These are phyloP conservation scores for Hordeum pubiflorum DNA, from an alignment of 202 grass and related monocot genomes.

Conservation along the genomic window DNA sequence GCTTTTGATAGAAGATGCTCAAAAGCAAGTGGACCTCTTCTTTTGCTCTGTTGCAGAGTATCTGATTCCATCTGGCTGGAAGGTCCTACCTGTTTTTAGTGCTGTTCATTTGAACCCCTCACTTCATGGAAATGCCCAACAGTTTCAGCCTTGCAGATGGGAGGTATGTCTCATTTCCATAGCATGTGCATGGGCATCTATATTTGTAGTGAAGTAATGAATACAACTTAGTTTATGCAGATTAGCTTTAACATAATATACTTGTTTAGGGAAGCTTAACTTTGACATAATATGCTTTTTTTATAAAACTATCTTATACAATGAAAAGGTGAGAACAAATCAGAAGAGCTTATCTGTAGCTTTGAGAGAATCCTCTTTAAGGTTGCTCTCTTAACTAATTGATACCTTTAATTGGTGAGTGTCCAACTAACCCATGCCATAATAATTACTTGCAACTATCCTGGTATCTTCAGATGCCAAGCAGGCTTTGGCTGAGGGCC, in stretches of 20 bases:
- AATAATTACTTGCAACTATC: constrained; percentile 40
- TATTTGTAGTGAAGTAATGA: neutral
- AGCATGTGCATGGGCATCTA: neutral
- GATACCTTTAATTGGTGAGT: constrained; percentile 50
- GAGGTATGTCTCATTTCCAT: constrained; percentile 42
- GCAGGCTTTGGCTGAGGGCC: constrained; percentile 17
- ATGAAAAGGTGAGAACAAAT: constrained; percentile 23
- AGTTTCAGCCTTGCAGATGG: constrained; percentile 75
- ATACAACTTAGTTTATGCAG: neutral
- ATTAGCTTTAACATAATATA: neutral
- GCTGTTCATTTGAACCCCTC: constrained; percentile 75
- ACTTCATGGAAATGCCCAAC: constrained; percentile 54
- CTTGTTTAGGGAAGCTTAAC: constrained; percentile 6
- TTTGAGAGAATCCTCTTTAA: constrained; percentile 50
- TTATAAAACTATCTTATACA: neutral
- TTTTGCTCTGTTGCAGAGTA: constrained; percentile 69
- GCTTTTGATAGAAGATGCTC: constrained; percentile 50
- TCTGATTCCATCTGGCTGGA: constrained; percentile 95
- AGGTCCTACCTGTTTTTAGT: constrained; percentile 86
- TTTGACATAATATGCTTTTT: constrained; percentile 30
- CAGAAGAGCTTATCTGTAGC: constrained; percentile 28
- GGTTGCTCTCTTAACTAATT: constrained; percentile 43
- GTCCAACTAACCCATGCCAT: constrained; percentile 41
- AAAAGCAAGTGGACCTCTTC: constrained; percentile 45
- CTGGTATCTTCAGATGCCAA: constrained; percentile 49